A percentile compares a stretch with the other conserved stretches of the same genome.
Evolutionary conservation across 164 flowering plant species (phyloP).

Genomic region (Malania oleifera): DNA sequence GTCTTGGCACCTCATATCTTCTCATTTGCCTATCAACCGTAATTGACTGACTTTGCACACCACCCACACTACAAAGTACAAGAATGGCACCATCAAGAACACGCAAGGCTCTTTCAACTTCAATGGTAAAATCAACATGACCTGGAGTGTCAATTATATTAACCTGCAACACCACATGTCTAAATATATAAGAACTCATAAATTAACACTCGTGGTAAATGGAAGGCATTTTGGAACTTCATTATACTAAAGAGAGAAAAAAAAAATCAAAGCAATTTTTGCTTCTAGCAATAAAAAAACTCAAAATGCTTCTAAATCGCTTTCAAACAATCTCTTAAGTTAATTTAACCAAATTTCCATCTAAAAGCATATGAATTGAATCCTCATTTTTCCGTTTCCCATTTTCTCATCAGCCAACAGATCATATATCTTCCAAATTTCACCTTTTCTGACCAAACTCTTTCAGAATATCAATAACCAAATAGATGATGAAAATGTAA

Average conservation of each 20-base stretch:
- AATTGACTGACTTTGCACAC: slow-evolving; percentile 98
- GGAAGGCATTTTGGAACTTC: background rate
- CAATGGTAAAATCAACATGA: slow-evolving; percentile 98
- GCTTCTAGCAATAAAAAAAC: too few species aligned
- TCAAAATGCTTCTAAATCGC: too few species aligned
- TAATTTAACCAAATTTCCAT: too few species aligned
- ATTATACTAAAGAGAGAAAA: background rate
- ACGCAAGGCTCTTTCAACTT: slow-evolving; percentile 98
- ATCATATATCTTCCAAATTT: too few species aligned
- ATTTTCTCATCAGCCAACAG: too few species aligned
- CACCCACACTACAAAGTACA: slow-evolving; percentile 99
- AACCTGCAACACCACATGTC: slow-evolving; percentile 45
- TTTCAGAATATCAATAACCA: too few species aligned
- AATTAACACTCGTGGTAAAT: background rate
- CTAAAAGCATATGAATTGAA: too few species aligned
- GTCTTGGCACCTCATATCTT: slow-evolving; percentile 93
- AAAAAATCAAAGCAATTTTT: background rate
- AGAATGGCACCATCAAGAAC: slow-evolving; percentile 99
- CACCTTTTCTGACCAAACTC: too few species aligned
- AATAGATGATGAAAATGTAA: too few species aligned
- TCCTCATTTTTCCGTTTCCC: too few species aligned
- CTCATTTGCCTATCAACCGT: slow-evolving; percentile 99
- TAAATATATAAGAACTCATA: background rate
- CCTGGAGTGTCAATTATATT: slow-evolving; percentile 99
- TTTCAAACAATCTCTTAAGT: too few species aligned